Percentiles rank a stretch among this genome's conserved stretches.
phyloP scores from a whole-genome alignment of 2,329 filamentous ascomycete species.

The Cladophialophora bantiana region DNA sequence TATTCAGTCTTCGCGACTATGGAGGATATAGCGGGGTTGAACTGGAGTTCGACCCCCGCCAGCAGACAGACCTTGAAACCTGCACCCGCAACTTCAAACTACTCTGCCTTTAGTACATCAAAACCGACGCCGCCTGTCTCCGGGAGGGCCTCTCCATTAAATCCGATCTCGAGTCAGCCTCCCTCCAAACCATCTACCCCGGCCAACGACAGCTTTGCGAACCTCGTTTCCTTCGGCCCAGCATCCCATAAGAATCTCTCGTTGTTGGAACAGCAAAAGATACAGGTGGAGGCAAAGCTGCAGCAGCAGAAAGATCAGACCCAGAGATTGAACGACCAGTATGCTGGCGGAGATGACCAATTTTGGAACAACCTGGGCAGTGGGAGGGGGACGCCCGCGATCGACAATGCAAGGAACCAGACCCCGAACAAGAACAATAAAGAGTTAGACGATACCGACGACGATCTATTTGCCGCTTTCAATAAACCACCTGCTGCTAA shows the following conservation, averaged over 20 bases:
- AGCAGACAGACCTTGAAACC: conserved; percentile 44
- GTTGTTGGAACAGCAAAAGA: conserved; percentile 69
- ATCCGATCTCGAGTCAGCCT: conserved; percentile 44
- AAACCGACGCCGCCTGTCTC: conserved; percentile 50
- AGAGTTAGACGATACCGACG: conserved; percentile 51
- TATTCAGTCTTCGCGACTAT: conserved; percentile 42
- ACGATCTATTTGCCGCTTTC: conserved; percentile 69
- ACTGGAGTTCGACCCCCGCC: conserved; percentile 51
- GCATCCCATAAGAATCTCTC: conserved; percentile 70
- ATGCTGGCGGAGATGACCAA: conserved; percentile 69
- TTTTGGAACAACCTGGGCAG: conserved; percentile 78
- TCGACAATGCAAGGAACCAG: conserved; percentile 28
- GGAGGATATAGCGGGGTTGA: conserved; percentile 57
- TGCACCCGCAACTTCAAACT: conserved; percentile 48
- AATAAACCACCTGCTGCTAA: conserved; percentile 50
- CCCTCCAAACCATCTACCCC: conserved; percentile 51
- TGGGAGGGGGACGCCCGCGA: conserved; percentile 54
- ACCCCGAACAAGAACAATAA: conserved; percentile 13
- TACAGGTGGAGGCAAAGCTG: conserved; percentile 76
- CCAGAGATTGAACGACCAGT: conserved; percentile 76
- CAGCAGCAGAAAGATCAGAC: conserved; percentile 77
- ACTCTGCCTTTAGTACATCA: conserved; percentile 46
- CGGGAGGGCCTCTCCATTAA: conserved; percentile 54
- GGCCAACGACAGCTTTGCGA: conserved; percentile 65
- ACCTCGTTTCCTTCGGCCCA: conserved; percentile 65